Evolutionary conservation across 768 basidiomycete species (phyloP).

Genomic region (Lentinula raphanica): DNA sequence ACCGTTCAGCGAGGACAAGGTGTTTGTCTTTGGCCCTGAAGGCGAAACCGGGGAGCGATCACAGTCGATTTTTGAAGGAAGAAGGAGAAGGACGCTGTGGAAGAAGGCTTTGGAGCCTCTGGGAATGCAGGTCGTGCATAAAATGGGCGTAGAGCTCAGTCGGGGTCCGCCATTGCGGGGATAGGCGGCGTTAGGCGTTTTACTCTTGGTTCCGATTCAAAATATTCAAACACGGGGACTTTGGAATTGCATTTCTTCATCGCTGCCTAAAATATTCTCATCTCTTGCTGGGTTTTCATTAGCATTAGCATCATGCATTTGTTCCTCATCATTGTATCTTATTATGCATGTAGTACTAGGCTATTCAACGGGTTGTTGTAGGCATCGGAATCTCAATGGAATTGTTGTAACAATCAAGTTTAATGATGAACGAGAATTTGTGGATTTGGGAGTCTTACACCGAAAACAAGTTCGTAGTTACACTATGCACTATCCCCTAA

Average conservation of each 20-base stretch:
- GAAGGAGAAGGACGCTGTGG: conserved; percentile 59
- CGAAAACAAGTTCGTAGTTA: neutral
- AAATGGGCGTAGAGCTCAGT: conserved; percentile 68
- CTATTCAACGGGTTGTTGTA: neutral
- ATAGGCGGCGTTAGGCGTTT: neutral
- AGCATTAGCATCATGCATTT: neutral
- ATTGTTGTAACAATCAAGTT: neutral
- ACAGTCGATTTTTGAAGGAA: conserved; percentile 56
- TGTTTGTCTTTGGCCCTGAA: conserved; percentile 79
- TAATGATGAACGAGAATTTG: no score
- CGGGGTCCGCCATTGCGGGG: conserved; percentile 48
- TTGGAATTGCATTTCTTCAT: neutral
- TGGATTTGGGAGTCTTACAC: no score
- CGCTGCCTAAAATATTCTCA: neutral
- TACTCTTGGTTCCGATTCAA: neutral
- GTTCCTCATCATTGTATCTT: neutral
- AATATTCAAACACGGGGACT: neutral
- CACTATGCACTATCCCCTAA: conserved; percentile 41
- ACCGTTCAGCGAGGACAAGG: conserved; percentile 66
- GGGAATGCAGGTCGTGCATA: conserved; percentile 62
- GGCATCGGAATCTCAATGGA: neutral
- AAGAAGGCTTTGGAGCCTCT: conserved; percentile 62
- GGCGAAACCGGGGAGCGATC: conserved; percentile 76
- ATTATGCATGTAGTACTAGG: neutral
- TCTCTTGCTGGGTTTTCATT: neutral